phyloP scores from a whole-genome alignment of 2,329 filamentous ascomycete species.

The Blastomyces gilchristii region DNA sequence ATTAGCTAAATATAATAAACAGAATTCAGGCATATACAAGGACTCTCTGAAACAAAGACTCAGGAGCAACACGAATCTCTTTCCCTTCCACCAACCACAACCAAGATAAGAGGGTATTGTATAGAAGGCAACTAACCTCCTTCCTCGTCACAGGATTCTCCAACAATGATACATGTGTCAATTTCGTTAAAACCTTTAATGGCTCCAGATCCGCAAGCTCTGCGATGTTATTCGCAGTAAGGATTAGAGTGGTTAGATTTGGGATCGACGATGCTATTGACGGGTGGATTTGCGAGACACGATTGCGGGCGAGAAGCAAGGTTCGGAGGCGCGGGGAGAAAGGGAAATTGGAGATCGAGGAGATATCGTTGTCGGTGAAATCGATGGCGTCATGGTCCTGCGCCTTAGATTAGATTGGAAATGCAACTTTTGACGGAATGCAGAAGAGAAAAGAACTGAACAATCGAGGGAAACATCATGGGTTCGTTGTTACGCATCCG shows the following conservation, averaged over 20 bases:
- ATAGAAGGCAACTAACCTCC: slow-evolving; percentile 54
- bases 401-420: slow-evolving; percentile 1
- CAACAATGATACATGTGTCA: slow-evolving; percentile 71
- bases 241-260: slow-evolving; percentile 67
- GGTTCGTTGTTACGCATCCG: not conserved
- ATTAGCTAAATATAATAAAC: not conserved
- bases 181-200: slow-evolving; percentile 54
- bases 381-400: slow-evolving; percentile 95
- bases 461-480: no score
- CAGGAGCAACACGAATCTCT: not conserved
- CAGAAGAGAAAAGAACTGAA: slow-evolving; percentile 6
- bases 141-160: slow-evolving; percentile 89
- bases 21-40: no score
- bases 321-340: slow-evolving; percentile 79
- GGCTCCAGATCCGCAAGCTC: slow-evolving; percentile 83
- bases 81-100: not conserved
- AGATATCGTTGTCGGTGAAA: slow-evolving; percentile 96
- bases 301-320: slow-evolving; percentile 80
- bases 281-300: slow-evolving; percentile 70
- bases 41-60: not conserved
- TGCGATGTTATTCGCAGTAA: slow-evolving; percentile 69
- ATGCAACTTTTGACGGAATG: not conserved
- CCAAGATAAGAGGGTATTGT: not conserved
- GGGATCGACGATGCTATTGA: slow-evolving; percentile 65
- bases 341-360: slow-evolving; percentile 81